phyloP scores from a whole-genome alignment of 1,284 basidiomycete genomes.

The Chiua sp. region DNA sequence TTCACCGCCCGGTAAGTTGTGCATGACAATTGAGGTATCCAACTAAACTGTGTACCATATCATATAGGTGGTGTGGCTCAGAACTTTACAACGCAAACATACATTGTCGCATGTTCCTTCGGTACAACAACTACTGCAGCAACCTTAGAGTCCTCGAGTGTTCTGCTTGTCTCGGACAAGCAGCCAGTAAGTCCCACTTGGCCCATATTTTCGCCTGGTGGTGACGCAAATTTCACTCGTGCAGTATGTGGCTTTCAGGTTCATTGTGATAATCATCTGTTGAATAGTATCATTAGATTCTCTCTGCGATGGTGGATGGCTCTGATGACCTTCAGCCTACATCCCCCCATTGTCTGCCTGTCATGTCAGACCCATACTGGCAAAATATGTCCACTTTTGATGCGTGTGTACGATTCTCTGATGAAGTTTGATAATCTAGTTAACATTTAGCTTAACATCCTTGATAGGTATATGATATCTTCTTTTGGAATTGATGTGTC shows the following conservation, averaged over 20 bases:
- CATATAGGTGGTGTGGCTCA: background rate
- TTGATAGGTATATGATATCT: background rate
- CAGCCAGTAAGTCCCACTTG: background rate
- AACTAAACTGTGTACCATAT: background rate
- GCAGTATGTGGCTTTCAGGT: background rate
- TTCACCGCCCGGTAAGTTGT: background rate
- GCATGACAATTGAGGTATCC: background rate
- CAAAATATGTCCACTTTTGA: background rate
- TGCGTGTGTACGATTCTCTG: background rate
- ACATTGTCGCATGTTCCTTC: background rate
- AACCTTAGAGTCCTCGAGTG: background rate
- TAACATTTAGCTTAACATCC: background rate
- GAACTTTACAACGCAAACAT: background rate
- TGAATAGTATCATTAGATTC: background rate
- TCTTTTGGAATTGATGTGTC: background rate
- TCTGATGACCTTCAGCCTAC: too few relatives aligned
- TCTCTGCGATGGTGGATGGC: background rate
- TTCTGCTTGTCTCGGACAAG: background rate
- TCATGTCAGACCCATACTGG: background rate
- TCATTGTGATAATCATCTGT: too few relatives aligned
- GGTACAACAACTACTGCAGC: background rate
- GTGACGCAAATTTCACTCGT: background rate
- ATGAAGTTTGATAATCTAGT: too few relatives aligned
- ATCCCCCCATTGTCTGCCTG: constrained; percentile 1
- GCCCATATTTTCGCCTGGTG: background rate